phyloP scores from a whole-genome alignment of 2,329 filamentous ascomycete species.

The Dothidotthia symphoricarpi region DNA sequence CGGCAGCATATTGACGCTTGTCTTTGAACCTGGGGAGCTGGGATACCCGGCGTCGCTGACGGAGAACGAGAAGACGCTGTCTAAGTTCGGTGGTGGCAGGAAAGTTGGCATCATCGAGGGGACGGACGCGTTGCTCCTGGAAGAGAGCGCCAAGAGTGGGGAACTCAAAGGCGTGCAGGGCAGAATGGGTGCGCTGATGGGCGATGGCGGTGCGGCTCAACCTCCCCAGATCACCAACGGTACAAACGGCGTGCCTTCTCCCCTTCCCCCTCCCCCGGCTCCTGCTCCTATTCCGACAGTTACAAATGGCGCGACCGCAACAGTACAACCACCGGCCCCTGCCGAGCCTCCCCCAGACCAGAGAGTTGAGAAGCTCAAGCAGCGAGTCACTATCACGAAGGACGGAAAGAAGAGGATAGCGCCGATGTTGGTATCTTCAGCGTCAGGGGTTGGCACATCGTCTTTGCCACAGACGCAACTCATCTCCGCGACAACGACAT shows the following conservation, averaged over 20 bases:
- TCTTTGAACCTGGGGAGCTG: slow-evolving; percentile 83
- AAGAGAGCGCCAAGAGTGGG: slow-evolving; percentile 88
- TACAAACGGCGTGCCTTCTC: slow-evolving; percentile 48
- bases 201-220: slow-evolving; percentile 58
- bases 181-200: slow-evolving; percentile 98
- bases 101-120: slow-evolving; percentile 92
- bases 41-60: slow-evolving; percentile 82
- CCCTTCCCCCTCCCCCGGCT: slow-evolving; percentile 25
- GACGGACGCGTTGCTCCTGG: slow-evolving; percentile 79
- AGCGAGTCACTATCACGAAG: slow-evolving; percentile 89
- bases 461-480: slow-evolving; percentile 86
- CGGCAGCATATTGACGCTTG: slow-evolving; percentile 76
- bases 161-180: slow-evolving; percentile 89
- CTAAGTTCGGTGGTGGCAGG: slow-evolving; percentile 86
- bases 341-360: slow-evolving; percentile 48
- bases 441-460: slow-evolving; percentile 80
- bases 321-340: slow-evolving; percentile 30
- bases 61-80: slow-evolving; percentile 88
- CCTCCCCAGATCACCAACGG: slow-evolving; percentile 58
- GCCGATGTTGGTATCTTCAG: slow-evolving; percentile 80
- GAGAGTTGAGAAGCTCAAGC: slow-evolving; percentile 72
- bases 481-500: slow-evolving; percentile 69
- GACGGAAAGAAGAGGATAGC: slow-evolving; percentile 96
- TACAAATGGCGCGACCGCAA: slow-evolving; percentile 50
- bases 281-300: slow-evolving; percentile 13